Conservation (phyloP, 1,139 yeast species). For the Kodamaea plutei region DNA sequence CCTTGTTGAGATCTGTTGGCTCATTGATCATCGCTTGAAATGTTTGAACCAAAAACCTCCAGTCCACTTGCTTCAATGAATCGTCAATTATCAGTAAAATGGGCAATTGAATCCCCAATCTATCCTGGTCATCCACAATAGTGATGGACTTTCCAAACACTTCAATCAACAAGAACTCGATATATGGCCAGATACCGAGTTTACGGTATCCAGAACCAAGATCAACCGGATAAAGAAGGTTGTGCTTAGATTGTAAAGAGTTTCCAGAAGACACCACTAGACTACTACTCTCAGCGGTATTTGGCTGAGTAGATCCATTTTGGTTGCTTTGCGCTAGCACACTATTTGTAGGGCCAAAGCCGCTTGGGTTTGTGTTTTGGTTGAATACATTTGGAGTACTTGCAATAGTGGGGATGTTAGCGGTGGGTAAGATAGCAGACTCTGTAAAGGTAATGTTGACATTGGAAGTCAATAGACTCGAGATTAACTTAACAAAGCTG, state of each 20-base stretch:
- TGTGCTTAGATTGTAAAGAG: slow-evolving; percentile 35
- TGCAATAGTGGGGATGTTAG: no score
- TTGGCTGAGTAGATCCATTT: slow-evolving; percentile 20
- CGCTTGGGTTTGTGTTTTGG: no score
- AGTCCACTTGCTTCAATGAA: slow-evolving; percentile 62
- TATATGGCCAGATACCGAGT: slow-evolving; percentile 75
- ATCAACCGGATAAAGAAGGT: slow-evolving; percentile 57
- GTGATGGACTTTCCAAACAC: slow-evolving; percentile 49
- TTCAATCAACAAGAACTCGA: slow-evolving; percentile 66
- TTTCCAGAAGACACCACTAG: slow-evolving; percentile 1
- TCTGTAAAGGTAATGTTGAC: no score
- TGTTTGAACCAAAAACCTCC: slow-evolving; percentile 49
- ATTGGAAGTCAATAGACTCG: slow-evolving; percentile 27
- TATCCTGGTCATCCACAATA: slow-evolving; percentile 34
- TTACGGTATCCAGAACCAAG: slow-evolving; percentile 60
- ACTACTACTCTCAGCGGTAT: background rate
- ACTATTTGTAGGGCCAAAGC: no score
- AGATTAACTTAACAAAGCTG: slow-evolving; percentile 58
- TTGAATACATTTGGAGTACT: no score
- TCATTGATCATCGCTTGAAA: slow-evolving; percentile 15
- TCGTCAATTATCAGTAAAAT: slow-evolving; percentile 49
- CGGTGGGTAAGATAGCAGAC: no score
- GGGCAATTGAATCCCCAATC: slow-evolving; percentile 46
- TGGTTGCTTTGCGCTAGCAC: no score
- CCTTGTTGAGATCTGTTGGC: slow-evolving; percentile 33